Evolutionary conservation across 306 rosid species (phyloP), one percentile per base, ranked within the genome.

Genomic region (Cucumis hystrix): DNA sequence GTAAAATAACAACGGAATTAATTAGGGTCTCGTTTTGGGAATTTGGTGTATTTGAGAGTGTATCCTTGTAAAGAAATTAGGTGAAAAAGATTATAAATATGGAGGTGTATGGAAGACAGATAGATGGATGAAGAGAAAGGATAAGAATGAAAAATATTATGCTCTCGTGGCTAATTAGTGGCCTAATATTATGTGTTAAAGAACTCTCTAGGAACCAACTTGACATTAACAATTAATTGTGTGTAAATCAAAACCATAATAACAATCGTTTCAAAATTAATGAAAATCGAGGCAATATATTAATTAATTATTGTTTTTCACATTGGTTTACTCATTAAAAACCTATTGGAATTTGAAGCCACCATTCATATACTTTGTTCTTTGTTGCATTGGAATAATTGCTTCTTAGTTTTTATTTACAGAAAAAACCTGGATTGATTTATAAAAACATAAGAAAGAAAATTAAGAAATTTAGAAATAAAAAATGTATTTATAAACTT

Each of bases 271-370:
- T 17, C 23, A 43, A 68, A 11, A 69, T 20, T 43, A 21, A n/a
- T 43, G n/a, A 43, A 69, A 69, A 21, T 69, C 75, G 75, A 69
- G 57, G 57, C 20, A 18, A n/a, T 18, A 0, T 43, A 10, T 68
- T 68, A 2, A 28, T 28, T 28, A 28, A 28, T 10, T 39, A 1
- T 1, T 20, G 10, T 43, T 43, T 43, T 47, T 13, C 58, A 49
- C 39, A 40, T 49, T 41, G 74, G 74, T 17, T 40, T 68, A 43
- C 74, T 68, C 74, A 43, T 12, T 12, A 21, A 47, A 67, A 68
- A 41, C 20, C 56, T n/a, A 68, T 71, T 71, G 76, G 76, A 47
- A 71, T 71, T 71, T 71, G 57, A 71, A 47, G 41, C 76, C 76
- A 71, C 25, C 59, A 41, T 41, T 10, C 55, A 20, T 1, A 64